Base-by-base conservation (phyloP, 371 early-diverging fungal species). In the Mortierella sp. region DNA sequence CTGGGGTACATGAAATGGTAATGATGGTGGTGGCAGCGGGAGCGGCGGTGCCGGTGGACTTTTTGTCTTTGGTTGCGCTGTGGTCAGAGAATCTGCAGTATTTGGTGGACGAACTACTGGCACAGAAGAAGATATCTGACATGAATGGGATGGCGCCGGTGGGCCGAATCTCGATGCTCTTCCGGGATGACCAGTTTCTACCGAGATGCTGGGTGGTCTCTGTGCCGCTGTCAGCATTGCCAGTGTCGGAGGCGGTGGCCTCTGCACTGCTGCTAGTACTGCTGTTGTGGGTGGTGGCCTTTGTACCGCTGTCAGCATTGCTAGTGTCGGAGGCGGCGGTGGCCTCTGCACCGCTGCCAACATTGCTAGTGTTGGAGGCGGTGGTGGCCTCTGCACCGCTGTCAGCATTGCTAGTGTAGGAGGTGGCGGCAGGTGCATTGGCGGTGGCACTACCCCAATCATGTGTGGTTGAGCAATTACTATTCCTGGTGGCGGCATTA, bases 401-500 rank as follows among this genome's bases (percentile, higher is more conserved):
- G 28, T 55, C 26, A 55, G 9, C 28, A 28, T 55, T 55, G 55
- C 55, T 24, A 55, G 26, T 5, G 55, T 55, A 8, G 55, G 55
- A 55, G 55, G 55, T 2, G 55, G 55, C 3, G 55, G 55, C 18
- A 55, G 8, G 22, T 28, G 22, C 22, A 55, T 26, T 11, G 55
- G 9, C 11, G 43, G 49, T 20, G 49, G 49, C 20, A 49, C 16
- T 11, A 49, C 49, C 28, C 28, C 55, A 26, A 22, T 22, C 55
- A 28, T 10, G 55, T 55, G 10, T 28, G 55, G 55, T 26, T 55
- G 55, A 26, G 28, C 24, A 55, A 26, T 55, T 26, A 28, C 55
- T 26, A 26, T 26, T 55, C 55, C 55, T 26, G 55, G 55, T 55
- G 55, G 55, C 26, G 55, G 55, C 55, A 55, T 55, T 22, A 26